Evolutionary conservation across 2,329 filamentous ascomycete species (phyloP), one percentile per base, ranked within the genome.

Genomic region (Fusarium subtropicale): DNA sequence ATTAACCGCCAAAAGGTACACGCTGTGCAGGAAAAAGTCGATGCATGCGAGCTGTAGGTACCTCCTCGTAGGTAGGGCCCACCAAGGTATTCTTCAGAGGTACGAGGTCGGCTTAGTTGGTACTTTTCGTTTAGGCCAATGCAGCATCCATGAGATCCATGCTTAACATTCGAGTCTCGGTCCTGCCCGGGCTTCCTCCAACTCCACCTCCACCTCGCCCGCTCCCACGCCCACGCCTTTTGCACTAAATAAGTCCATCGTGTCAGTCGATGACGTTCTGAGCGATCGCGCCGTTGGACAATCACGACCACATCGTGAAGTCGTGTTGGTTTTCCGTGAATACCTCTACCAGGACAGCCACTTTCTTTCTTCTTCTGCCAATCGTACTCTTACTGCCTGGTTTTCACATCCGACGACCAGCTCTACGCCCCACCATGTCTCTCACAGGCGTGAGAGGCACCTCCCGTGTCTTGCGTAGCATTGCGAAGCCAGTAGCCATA

Each of bases 401-500:
- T 47, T 30, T 44, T 48, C 38, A 20, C 47, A 34, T 64, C 55
- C 48, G 20, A 48, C 53, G 36, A 45, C 38, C 64, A 42, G 52
- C 63, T 47, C 63, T 47, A 38, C 41, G 62, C 68, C 52, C 67
- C 68, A 65, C 60, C 77, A 87, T 88, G 85, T 84, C 84, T 73
- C 74, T 84, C 68, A 73, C 81, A 45, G 75, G 80, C 61, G 74
- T 87, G 66, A 83, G 83, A 78, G 79, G 83, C 80, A 82, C 83
- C 65, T 81, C 83, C 72, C 80, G 82, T 76, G 81, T 81, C 71
- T 77, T 86, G 58, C 81, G 84, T 71, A 78, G 75, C 77, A 75
- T 80, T 76, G 79, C 79, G 55, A 77, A 75, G 62, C 74, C 75
- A 24, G 66, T 70, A 41, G 67, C 71, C 50, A 61, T 66, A 46